Base-by-base conservation (phyloP, 352 stramenopile species). In the Globisporangium megalacanthum region DNA sequence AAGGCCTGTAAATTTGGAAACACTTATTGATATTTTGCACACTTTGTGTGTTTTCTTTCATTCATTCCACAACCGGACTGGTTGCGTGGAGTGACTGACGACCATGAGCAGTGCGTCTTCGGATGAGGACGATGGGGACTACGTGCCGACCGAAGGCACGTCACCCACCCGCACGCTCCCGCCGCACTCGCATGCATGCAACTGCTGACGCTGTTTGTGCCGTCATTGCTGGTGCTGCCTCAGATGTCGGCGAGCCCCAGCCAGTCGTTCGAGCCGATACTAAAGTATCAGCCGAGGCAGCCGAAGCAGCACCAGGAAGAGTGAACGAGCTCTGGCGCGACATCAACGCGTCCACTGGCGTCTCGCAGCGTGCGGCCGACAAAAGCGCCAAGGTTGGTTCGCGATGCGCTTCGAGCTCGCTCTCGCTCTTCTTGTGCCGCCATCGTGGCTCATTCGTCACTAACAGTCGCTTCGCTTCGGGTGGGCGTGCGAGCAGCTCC, bases 111-210 rank as follows among this genome's bases (percentile, higher is more conserved):
- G 54, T 33, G 22, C 22, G 14, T 88, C 77, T 4, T 86, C 77
- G 8, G 70, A 79, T 25, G 74, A 85, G 66, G 74, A 85, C 54
- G 77, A 88, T 59, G 77, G 79, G 39, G 81, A 91, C 61, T 91
- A 83, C 67, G 64, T 89, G 35, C 79, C 79, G 2, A 48, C 42
- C 7, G 75, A 86, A 68, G 78, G 80, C 85, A 53, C 37, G 31
- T 22, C 15, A 6, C 20, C 41, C 15, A 6, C 20, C 41, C 6
- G 41, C 15, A 22, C 20, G 41, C 17, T 17, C 41, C 20, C 3
- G 5, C 4, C 29, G 22, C 17, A 9, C 22, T 41, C 22, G 4
- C 20, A 13, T 48, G 13, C 4, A 9, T 48, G 19, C 39, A 10
- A 9, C 33, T n/a, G 7, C 37, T 49, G 22, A 42, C 39, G 29